phyloP scores from a whole-genome alignment of 441 rosid species.

The Lepidium campestre region DNA sequence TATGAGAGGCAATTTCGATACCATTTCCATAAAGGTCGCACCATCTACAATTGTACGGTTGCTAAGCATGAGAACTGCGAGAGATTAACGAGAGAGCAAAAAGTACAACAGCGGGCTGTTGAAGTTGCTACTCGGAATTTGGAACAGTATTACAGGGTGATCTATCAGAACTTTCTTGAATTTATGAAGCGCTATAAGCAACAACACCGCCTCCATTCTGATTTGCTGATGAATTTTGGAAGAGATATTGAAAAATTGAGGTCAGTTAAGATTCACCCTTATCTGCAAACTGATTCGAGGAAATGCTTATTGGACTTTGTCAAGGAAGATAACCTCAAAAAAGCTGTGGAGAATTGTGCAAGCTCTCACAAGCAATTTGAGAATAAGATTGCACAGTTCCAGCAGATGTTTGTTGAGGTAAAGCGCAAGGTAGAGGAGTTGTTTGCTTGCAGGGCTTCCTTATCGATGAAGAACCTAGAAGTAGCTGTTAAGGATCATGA shows the following conservation, averaged over 20 bases:
- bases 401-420: slow-evolving; percentile 71
- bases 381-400: slow-evolving; percentile 79
- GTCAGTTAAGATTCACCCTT: slow-evolving; percentile 72
- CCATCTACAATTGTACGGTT: slow-evolving; percentile 52
- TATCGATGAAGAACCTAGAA: slow-evolving; percentile 56
- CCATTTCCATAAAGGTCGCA: slow-evolving; percentile 64
- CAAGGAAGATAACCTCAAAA: slow-evolving; percentile 80
- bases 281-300: slow-evolving; percentile 51
- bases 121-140: slow-evolving; percentile 76
- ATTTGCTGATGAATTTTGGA: slow-evolving; percentile 61
- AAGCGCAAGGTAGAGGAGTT: slow-evolving; percentile 75
- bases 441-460: slow-evolving; percentile 49
- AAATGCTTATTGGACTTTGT: slow-evolving; percentile 76
- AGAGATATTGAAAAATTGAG: slow-evolving; percentile 82
- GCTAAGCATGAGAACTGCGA: slow-evolving; percentile 50
- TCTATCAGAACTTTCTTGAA: slow-evolving; percentile 69
- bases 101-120: slow-evolving; percentile 88
- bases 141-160: slow-evolving; percentile 75
- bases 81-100: slow-evolving; percentile 69
- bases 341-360: slow-evolving; percentile 61
- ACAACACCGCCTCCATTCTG: slow-evolving; percentile 71
- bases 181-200: slow-evolving; percentile 83
- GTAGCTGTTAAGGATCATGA: slow-evolving; percentile 58
- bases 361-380: slow-evolving; percentile 87
- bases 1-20: slow-evolving; percentile 82